Base-by-base conservation (phyloP, 306 rosid genomes). In the Astragalus membranaceus region DNA sequence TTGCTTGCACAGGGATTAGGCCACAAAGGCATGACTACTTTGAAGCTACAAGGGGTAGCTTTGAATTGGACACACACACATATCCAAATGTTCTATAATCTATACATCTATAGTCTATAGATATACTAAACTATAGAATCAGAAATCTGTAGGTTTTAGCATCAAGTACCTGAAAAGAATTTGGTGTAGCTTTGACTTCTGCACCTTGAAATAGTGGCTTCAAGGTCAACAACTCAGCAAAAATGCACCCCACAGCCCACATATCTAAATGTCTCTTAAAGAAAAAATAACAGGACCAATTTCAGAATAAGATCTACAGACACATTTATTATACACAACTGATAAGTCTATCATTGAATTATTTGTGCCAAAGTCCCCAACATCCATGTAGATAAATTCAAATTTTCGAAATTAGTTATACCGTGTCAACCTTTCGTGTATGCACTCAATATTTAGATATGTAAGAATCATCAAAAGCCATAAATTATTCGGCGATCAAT, bases 191-290 rank as follows among this genome's bases (percentile, higher is more conserved):
- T n/a, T n/a, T n/a, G n/a, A n/a, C n/a, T n/a, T n/a, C n/a, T n/a
- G n/a, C n/a, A n/a, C n/a, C n/a, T n/a, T n/a, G n/a, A n/a, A n/a
- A n/a, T n/a, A n/a, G n/a, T n/a, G n/a, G n/a, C n/a, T n/a, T n/a
- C n/a, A n/a, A n/a, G n/a, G n/a, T n/a, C n/a, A n/a, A n/a, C n/a
- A n/a, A n/a, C n/a, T n/a, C n/a, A n/a, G n/a, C n/a, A n/a, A n/a
- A n/a, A n/a, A n/a, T n/a, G n/a, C n/a, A n/a, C n/a, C n/a, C n/a
- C n/a, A n/a, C 96, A 50, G 98, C 98, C 98, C 98, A 93, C 97
- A 87, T 93, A 78, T 93, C 98, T 93, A 80, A 66, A 51, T 75
- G 59, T 73, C 54, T 52, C 50, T 64, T 76, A 59, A 80, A 83
- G 90, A 75, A 69, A 65, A 59, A 37, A 83, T 42, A 33, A 58